Conservation (phyloP, 2,329 filamentous ascomycete species). For the Pseudogymnoascus sp. region DNA sequence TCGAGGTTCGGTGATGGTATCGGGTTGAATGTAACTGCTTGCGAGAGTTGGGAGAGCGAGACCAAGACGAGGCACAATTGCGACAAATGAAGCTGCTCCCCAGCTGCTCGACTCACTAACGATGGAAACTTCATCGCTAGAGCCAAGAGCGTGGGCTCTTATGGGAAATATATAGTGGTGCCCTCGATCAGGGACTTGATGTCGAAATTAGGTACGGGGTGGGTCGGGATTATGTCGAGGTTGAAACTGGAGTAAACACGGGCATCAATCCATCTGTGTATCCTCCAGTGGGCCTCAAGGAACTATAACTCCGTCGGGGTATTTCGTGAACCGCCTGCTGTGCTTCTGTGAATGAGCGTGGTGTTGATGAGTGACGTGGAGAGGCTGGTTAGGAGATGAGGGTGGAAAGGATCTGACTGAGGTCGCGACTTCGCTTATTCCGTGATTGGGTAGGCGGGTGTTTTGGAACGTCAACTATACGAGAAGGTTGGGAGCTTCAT, state of each 20-base stretch:
- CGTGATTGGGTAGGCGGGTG: slow-evolving; percentile 1
- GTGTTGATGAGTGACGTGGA: slow-evolving; percentile 6
- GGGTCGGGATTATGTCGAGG: background rate
- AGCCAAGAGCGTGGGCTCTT: slow-evolving; percentile 14
- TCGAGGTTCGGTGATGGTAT: slow-evolving; percentile 67
- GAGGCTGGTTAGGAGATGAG: background rate
- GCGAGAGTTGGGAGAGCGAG: slow-evolving; percentile 32
- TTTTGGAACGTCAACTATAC: slow-evolving; percentile 1
- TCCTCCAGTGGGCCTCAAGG: background rate
- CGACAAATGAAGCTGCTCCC: slow-evolving; percentile 26
- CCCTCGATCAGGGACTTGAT: slow-evolving; percentile 8
- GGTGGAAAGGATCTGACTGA: slow-evolving; percentile 7
- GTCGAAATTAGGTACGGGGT: background rate
- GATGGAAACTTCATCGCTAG: slow-evolving; percentile 27
- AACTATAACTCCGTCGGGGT: background rate
- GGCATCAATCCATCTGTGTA: slow-evolving; percentile 8
- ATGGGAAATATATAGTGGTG: slow-evolving; percentile 7
- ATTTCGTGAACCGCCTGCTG: background rate
- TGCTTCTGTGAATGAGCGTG: slow-evolving; percentile 11
- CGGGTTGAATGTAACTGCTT: slow-evolving; percentile 49
- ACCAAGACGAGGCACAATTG: slow-evolving; percentile 33
- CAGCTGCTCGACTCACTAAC: slow-evolving; percentile 23
- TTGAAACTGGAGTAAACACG: slow-evolving; percentile 6
- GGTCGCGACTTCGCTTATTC: slow-evolving; percentile 5
- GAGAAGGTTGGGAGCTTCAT: slow-evolving; percentile 5